Percentiles rank a stretch among this genome's conserved stretches.
Evolutionary conservation across 2,329 filamentous ascomycete species (phyloP).

Genomic region (Didymellaceae sp.): DNA sequence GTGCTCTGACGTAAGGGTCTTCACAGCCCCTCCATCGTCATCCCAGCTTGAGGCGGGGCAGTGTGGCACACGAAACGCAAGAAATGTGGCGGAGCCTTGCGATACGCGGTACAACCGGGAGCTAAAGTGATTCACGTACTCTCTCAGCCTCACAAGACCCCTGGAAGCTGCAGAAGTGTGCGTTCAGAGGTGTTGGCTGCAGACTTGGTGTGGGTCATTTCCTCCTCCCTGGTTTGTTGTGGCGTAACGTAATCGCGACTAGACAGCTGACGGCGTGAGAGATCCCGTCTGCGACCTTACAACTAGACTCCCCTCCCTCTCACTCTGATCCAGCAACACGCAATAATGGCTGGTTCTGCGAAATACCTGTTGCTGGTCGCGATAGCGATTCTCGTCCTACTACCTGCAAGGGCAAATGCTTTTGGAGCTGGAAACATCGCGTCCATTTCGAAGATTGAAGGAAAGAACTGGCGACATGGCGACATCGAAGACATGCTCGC

Average conservation of each 20-base stretch:
- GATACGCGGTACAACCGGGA: not conserved
- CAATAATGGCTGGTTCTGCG: slow-evolving; percentile 42
- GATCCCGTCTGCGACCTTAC: slow-evolving; percentile 6
- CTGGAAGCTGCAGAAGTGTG: not conserved
- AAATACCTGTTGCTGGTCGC: slow-evolving; percentile 47
- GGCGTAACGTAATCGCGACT: slow-evolving; percentile 17
- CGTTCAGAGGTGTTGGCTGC: not conserved
- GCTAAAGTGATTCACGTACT: slow-evolving; percentile 7
- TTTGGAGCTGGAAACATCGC: slow-evolving; percentile 59
- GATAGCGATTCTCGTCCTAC: slow-evolving; percentile 45
- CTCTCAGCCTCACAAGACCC: slow-evolving; percentile 5
- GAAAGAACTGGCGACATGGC: slow-evolving; percentile 60
- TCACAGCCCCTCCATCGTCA: slow-evolving; percentile 13
- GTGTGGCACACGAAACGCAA: slow-evolving; percentile 15
- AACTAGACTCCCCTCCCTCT: slow-evolving; percentile 10
- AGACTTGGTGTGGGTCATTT: slow-evolving; percentile 4
- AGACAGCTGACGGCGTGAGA: slow-evolving; percentile 17
- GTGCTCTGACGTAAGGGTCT: too few species aligned
- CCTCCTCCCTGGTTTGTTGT: slow-evolving; percentile 10
- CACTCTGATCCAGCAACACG: slow-evolving; percentile 3
- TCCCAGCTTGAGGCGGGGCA: slow-evolving; percentile 12
- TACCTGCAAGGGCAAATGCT: slow-evolving; percentile 46
- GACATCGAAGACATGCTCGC: slow-evolving; percentile 61
- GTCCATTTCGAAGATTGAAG: slow-evolving; percentile 50
- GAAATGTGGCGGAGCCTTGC: slow-evolving; percentile 6